Evolutionary conservation across 495 filamentous ascomycete species (phyloP).

Genomic region (Annulohypoxylon maeteangense): DNA sequence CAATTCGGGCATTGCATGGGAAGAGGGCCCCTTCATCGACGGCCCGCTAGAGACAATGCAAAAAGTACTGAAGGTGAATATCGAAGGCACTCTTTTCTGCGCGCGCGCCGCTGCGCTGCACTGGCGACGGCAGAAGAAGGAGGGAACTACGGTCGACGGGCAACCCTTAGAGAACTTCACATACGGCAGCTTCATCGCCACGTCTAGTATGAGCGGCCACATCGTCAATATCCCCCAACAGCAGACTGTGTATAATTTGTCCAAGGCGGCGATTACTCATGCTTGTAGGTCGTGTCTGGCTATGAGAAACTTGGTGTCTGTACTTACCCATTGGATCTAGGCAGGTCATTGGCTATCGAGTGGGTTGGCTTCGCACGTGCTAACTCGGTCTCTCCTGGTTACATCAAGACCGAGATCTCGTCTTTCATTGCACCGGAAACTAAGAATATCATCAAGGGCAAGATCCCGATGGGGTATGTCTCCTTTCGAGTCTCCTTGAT

Average conservation of each 20-base stretch:
- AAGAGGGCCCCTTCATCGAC: slow-evolving; percentile 73
- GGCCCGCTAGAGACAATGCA: slow-evolving; percentile 72
- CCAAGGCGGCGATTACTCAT: slow-evolving; percentile 86
- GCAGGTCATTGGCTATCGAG: slow-evolving; percentile 82
- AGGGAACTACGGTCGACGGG: slow-evolving; percentile 73
- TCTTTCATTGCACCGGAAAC: slow-evolving; percentile 74
- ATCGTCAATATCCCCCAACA: slow-evolving; percentile 90
- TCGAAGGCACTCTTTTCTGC: slow-evolving; percentile 86
- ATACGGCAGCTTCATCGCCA: slow-evolving; percentile 79
- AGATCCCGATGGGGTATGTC: slow-evolving; percentile 82
- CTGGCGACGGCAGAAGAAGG: slow-evolving; percentile 68
- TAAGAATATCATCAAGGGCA: slow-evolving; percentile 79
- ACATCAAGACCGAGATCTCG: slow-evolving; percentile 86
- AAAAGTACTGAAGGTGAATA: slow-evolving; percentile 75
- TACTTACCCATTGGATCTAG: slow-evolving; percentile 41
- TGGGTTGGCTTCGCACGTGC: slow-evolving; percentile 87
- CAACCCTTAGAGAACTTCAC: slow-evolving; percentile 72
- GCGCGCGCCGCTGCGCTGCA: slow-evolving; percentile 79
- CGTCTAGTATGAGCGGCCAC: slow-evolving; percentile 84
- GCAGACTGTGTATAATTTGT: slow-evolving; percentile 87
- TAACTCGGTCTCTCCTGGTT: slow-evolving; percentile 87
- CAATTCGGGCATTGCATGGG: slow-evolving; percentile 82
- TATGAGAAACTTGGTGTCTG: background rate
- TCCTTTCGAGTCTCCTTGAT: background rate
- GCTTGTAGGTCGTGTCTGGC: slow-evolving; percentile 65